phyloP scores from a whole-genome alignment of 805 yeast genomes.

The Vanderwaltozyma tropicalis region DNA sequence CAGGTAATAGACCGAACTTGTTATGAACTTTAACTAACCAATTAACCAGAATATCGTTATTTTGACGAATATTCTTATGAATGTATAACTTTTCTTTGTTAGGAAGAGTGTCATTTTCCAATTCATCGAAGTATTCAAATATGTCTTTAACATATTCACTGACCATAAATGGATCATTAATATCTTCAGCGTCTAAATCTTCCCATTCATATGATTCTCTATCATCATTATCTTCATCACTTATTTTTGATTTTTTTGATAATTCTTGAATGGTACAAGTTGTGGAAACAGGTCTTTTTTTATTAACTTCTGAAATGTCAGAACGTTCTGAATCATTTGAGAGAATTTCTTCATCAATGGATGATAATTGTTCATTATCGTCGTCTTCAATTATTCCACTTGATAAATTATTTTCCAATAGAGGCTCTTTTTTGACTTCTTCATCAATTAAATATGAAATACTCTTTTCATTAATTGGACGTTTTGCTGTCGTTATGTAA shows the following conservation, averaged over 20 bases:
- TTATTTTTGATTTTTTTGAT: constrained; percentile 25
- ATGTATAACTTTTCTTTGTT: constrained; percentile 30
- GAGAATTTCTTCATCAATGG: background rate
- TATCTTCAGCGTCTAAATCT: constrained; percentile 70
- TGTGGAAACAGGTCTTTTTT: constrained; percentile 28
- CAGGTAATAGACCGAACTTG: constrained; percentile 76
- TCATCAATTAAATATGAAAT: too few relatives aligned
- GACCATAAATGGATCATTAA: constrained; percentile 81
- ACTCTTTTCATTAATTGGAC: too few relatives aligned
- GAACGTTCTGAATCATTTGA: background rate
- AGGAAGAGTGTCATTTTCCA: constrained; percentile 66
- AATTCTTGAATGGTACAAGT: constrained; percentile 23
- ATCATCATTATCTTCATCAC: constrained; percentile 19
- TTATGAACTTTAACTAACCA: constrained; percentile 89
- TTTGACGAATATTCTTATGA: constrained; percentile 35
- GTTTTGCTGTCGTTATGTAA: too few relatives aligned
- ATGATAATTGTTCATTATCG: background rate
- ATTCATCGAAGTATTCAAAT: constrained; percentile 63
- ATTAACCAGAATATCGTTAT: constrained; percentile 76
- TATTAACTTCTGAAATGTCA: background rate
- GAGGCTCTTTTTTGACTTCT: too few relatives aligned
- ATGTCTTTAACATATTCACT: constrained; percentile 86
- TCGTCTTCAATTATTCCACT: too few relatives aligned
- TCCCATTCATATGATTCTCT: constrained; percentile 44
- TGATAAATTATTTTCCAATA: too few relatives aligned